Evolutionary conservation across 2,329 filamentous ascomycete genomes (phyloP).

Genomic region (Penicillium sp.): DNA sequence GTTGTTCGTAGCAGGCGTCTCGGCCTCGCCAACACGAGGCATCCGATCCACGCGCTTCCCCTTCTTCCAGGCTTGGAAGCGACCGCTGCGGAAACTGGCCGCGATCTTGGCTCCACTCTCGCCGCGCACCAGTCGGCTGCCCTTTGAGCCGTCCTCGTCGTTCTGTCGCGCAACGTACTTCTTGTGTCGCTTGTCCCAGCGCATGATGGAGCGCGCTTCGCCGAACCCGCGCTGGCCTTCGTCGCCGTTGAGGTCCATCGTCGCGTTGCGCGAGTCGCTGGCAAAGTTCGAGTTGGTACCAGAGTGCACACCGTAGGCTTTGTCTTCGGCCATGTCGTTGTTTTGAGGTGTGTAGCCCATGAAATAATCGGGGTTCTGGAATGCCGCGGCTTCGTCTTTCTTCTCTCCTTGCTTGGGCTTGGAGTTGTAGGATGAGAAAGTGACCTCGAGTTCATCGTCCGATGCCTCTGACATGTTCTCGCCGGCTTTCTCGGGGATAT

Average conservation of each 20-base stretch:
- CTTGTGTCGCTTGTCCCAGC: slow-evolving; percentile 94
- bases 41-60: slow-evolving; percentile 70
- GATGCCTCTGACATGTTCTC: slow-evolving; percentile 54
- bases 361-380: slow-evolving; percentile 80
- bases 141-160: slow-evolving; percentile 82
- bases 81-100: slow-evolving; percentile 81
- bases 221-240: slow-evolving; percentile 70
- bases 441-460: slow-evolving; percentile 58
- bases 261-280: slow-evolving; percentile 71
- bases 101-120: slow-evolving; percentile 95
- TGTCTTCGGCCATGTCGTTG: slow-evolving; percentile 74
- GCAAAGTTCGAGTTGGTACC: slow-evolving; percentile 71
- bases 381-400: slow-evolving; percentile 50
- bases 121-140: slow-evolving; percentile 68
- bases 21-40: slow-evolving; percentile 73
- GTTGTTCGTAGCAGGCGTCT: slow-evolving; percentile 43
- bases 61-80: slow-evolving; percentile 87
- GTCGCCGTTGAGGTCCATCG: slow-evolving; percentile 89
- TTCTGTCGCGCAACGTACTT: slow-evolving; percentile 89
- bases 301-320: slow-evolving; percentile 84
- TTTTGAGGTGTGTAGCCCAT: slow-evolving; percentile 89
- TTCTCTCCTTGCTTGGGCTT: slow-evolving; percentile 37
- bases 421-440: slow-evolving; percentile 55
- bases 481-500: slow-evolving; percentile 28
- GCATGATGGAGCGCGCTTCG: slow-evolving; percentile 65